Evolutionary conservation across 495 filamentous ascomycete species (phyloP), one percentile per base, ranked within the genome.

Genomic region (Podospora comata): DNA sequence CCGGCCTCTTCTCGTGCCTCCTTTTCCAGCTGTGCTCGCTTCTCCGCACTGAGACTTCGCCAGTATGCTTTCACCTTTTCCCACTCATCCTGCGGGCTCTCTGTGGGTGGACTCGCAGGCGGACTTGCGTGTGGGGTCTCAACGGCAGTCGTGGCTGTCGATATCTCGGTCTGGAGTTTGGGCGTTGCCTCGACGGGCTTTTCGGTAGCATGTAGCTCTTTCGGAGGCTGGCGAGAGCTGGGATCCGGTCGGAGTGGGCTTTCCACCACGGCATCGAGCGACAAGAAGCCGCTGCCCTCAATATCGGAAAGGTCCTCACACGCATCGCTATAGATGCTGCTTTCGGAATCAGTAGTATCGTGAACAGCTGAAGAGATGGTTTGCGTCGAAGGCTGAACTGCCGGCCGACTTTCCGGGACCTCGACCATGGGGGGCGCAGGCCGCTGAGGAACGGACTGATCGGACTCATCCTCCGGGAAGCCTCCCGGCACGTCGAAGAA

Each of bases 311-410:
- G 78, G 65, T 92, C 90, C 73, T 97, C 93, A 56, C 89, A 89
- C 2, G 93, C 93, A 83, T 97, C 93, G 73, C 91, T 95, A 77
- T 94, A 97, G 60, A 94, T 84, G 76, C 91, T 94, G 67, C 71
- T 72, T 34, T 72, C 77, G 0, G 78, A 80, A 62, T 80, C 77
- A 61, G 62, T 76, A 9, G 75, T 62, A n/a, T 74, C 70, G 23
- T 60, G 67, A 5, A 15, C 39, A 55, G 63, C 16, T 2, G 53
- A 32, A 18, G 61, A 20, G 6, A 54, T 53, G 15, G 63, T 6
- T 1, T 65, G 64, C 19, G 28, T 55, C 1, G 58, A 26, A 4
- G 65, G 13, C 2, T 61, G 64, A 5, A 62, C 26, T 16, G 60
- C 28, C 5, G 48, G 48, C n/a, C 64, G 32, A 27, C 20, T 70